Evolutionary conservation across 1,139 yeast genomes (phyloP), one percentile per base, ranked within the genome.

Genomic region (Arxiozyma bovina): DNA sequence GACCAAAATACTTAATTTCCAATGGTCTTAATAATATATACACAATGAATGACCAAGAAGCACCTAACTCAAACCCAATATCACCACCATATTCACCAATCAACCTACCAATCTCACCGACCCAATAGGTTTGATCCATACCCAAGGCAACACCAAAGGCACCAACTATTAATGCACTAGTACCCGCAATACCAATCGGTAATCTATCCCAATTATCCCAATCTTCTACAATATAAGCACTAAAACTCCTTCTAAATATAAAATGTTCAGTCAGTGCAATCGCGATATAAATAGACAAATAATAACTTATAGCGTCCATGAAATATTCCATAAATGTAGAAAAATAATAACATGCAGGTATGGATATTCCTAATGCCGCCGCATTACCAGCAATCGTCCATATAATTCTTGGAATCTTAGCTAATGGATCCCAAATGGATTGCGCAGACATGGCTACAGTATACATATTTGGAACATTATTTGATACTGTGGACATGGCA

Each of bases 401-500:
- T 51, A 83, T 66, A 52, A 84, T 78, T 75, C 96, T 82, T 63
- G 96, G 97, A 55, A 90, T 76, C 66, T 76, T 79, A 52, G 81
- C 74, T 65, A 89, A 79, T 58, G 79, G 80, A 50, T 85, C 79
- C 87, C 91, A 86, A 63, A 87, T 75, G 34, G 95, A 82, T 74
- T 89, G 96, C 25, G 90, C 89, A 60, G 91, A 83, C 62, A 90
- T 76, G 38, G 88, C 91, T 66, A 88, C 80, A 21, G 96, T 87
- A 76, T 90, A 90, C 85, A 89, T 83, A 76, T 89, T 90, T 68
- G 96, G 96, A 68, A 89, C 80, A 74, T 89, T 89, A 77, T 89
- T 89, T 62, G 96, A 87, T 55, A 90, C 82, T 50, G 96, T 87
- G 42, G 96, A 87, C 61, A 90, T 73, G 18, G 95, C 88, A 60